Base-by-base conservation (phyloP, 202 grass and related monocot species). In the Cymbopogon flexuosus region DNA sequence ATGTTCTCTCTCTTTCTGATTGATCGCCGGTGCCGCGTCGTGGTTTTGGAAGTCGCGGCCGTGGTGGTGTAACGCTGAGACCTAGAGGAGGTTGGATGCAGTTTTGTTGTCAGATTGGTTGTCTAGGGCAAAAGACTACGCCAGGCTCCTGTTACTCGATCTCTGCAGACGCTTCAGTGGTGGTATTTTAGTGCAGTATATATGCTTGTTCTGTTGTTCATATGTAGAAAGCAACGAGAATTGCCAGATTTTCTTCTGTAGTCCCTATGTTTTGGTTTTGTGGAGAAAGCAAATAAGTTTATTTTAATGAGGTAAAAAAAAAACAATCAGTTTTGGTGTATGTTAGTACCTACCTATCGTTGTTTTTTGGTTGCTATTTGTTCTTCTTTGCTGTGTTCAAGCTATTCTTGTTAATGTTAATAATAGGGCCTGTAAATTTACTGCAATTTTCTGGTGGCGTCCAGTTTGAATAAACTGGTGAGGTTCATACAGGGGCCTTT, bases 201-300 rank as follows among this genome's bases (percentile, higher is more conserved):
- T n/a, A 54, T n/a, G 49, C 62, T 35, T 54, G 72, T 15, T 66
- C 21, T 59, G 9, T 22, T 87, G 67, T 46, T 47, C 51, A 58
- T 76, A 62, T 76, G 39, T 6, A 6, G 51, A 56, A 57, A 18
- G 52, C 10, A 15, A 76, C 0, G 31, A 49, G 23, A 60, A 62
- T 84, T 79, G 18, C 23, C 22, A 18, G 40, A 52, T 75, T 64
- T 76, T 76, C 9, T n/a, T 76, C 42, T 51, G 15, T 36, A 70
- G 3, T 63, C 24, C 27, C 27, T 31, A 61, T 21, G 14, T 36
- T 77, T 70, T 68, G 52, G 41, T 52, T 6, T 15, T 31, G 15
- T 21, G 8, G 22, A 3, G 1, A 27, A 65, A 45, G 3, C 5
- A 71, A 18, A 0, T 36, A 58, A 43, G 42, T 51, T 3, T 11